Conservation (phyloP, 176 grass and related monocot genomes). For the Olyra latifolia region DNA sequence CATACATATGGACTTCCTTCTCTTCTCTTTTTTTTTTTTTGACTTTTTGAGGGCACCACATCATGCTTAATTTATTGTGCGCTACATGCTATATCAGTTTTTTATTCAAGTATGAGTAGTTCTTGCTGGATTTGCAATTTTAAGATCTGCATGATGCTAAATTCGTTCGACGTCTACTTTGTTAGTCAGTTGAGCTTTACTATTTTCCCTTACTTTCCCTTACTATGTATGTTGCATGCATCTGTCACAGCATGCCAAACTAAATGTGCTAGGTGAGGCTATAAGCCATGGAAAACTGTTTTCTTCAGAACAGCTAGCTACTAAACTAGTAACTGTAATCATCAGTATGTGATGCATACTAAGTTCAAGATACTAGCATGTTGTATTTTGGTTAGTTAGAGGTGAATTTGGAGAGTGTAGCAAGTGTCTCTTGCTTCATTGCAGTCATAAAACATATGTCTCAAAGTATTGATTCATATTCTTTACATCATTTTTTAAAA, state of each 20-base stretch:
- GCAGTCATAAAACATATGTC: neutral
- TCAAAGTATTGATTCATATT: neutral
- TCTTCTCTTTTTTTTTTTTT: no score
- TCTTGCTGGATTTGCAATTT: neutral
- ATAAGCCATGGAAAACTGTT: neutral
- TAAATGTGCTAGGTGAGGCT: slow-evolving; percentile 5
- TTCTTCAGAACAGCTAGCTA: neutral
- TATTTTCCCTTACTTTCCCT: neutral
- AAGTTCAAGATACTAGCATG: neutral
- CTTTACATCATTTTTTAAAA: neutral
- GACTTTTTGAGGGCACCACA: neutral
- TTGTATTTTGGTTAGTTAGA: neutral
- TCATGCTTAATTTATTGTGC: slow-evolving; percentile 9
- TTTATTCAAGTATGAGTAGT: neutral
- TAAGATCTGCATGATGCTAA: neutral
- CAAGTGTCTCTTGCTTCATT: neutral
- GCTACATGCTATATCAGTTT: neutral
- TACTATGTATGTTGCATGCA: neutral
- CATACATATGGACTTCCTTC: neutral
- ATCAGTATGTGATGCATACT: neutral
- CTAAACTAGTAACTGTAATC: neutral
- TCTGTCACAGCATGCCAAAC: neutral
- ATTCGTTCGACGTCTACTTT: neutral
- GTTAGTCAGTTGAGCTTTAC: neutral
- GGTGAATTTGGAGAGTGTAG: neutral